A percentile compares a stretch with the other conserved stretches of the same genome.
Conservation (phyloP, 352 stramenopile genomes). For the Elongisporangium senticosum region DNA sequence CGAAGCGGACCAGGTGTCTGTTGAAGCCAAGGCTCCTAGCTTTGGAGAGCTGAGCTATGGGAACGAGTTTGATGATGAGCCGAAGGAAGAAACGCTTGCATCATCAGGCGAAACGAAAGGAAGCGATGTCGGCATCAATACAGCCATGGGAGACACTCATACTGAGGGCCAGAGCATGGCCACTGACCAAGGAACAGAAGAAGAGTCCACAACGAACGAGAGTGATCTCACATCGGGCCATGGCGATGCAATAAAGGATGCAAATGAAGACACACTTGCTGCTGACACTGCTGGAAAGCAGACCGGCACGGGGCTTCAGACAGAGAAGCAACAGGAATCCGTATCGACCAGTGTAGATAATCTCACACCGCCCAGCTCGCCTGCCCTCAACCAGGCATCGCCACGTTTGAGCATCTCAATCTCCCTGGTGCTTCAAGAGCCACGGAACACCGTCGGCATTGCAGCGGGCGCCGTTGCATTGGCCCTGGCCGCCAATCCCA, state of each 20-base stretch:
- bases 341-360: neutral
- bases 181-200: neutral
- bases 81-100: constrained; percentile 12
- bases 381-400: neutral
- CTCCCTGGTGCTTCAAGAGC: neutral
- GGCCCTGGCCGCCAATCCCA: neutral
- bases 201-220: neutral
- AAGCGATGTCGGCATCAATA: neutral
- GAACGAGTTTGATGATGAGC: constrained; percentile 18
- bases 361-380: neutral
- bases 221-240: neutral
- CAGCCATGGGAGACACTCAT: neutral
- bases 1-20: neutral
- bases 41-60: constrained; percentile 4
- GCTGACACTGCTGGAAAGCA: neutral
- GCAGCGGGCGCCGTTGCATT: neutral
- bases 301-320: no score
- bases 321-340: neutral
- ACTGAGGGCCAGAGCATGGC: neutral
- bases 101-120: constrained; percentile 6
- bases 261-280: neutral
- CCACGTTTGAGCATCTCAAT: neutral
- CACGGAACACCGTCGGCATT: neutral
- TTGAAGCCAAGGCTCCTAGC: neutral
- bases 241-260: neutral